A percentile compares a stretch with the other conserved stretches of the same genome.
Evolutionary conservation across 1,284 basidiomycete species (phyloP).

Genomic region (Psilocybe mexicana): DNA sequence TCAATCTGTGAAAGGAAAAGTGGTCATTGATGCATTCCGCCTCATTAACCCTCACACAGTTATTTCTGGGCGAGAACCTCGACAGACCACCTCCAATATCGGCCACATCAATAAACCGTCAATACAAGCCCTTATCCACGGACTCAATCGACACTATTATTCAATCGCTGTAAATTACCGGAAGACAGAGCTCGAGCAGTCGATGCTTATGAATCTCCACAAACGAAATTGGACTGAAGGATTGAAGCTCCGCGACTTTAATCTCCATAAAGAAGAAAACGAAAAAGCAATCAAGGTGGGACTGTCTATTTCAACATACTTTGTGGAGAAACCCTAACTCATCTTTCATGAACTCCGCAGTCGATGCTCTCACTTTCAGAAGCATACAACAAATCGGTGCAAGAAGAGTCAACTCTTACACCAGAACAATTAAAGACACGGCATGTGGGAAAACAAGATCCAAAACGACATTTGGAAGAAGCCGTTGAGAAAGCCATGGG

Average conservation of each 20-base stretch:
- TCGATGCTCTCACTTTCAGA: conserved; percentile 90
- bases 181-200: conserved; percentile 95
- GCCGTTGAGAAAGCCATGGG: conserved; percentile 97
- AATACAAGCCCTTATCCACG: conserved; percentile 96
- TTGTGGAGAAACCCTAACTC: conserved; percentile 14
- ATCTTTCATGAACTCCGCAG: conserved; percentile 41
- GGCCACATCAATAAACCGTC: conserved; percentile 99
- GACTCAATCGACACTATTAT: conserved; percentile 95
- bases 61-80: conserved; percentile 89
- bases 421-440: conserved; percentile 91
- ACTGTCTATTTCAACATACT: conserved; percentile 10
- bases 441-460: conserved; percentile 97
- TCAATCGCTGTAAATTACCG: conserved; percentile 96
- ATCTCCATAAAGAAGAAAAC: conserved; percentile 81
- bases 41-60: conserved; percentile 89
- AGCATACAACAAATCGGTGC: conserved; percentile 94
- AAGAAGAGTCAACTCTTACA: conserved; percentile 92
- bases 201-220: conserved; percentile 98
- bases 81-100: conserved; percentile 98
- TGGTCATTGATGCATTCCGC: conserved; percentile 99
- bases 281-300: conserved; percentile 90
- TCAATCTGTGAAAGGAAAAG: conserved; percentile 98
- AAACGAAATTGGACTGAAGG: conserved; percentile 98
- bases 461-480: conserved; percentile 95
- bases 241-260: conserved; percentile 86